These are phyloP conservation scores for Scheffersomyces lignicola DNA, from an alignment of 1,139 yeast species.

Conservation along the genomic window DNA sequence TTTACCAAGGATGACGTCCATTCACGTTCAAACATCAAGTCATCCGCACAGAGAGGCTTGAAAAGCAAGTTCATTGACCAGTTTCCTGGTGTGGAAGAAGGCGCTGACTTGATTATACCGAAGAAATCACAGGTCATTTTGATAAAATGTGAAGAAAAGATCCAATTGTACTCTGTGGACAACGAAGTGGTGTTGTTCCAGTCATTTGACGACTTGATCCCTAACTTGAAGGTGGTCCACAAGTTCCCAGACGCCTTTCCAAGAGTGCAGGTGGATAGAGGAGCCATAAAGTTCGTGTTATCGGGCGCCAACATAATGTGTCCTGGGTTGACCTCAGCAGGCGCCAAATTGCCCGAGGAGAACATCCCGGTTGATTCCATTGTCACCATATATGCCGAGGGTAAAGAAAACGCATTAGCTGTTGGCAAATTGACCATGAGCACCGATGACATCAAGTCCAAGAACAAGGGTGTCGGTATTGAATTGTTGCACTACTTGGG, in stretches of 20 bases:
- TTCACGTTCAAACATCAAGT: slow-evolving; percentile 87
- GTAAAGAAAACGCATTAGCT: slow-evolving; percentile 88
- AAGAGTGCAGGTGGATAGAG: slow-evolving; percentile 87
- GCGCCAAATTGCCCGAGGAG: slow-evolving; percentile 80
- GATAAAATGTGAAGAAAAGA: slow-evolving; percentile 86
- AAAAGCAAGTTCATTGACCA: slow-evolving; percentile 70
- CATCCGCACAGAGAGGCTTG: slow-evolving; percentile 86
- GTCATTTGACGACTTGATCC: slow-evolving; percentile 81
- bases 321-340: slow-evolving; percentile 92
- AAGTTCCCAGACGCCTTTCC: slow-evolving; percentile 83
- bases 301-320: slow-evolving; percentile 98
- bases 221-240: slow-evolving; percentile 76
- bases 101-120: slow-evolving; percentile 81
- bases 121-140: slow-evolving; percentile 85
- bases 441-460: slow-evolving; percentile 80
- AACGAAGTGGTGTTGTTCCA: slow-evolving; percentile 77
- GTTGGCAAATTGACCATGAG: slow-evolving; percentile 86
- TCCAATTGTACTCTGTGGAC: slow-evolving; percentile 74
- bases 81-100: slow-evolving; percentile 71
- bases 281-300: slow-evolving; percentile 91
- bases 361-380: slow-evolving; percentile 63
- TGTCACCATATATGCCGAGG: slow-evolving; percentile 88
- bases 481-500: slow-evolving; percentile 85
- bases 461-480: slow-evolving; percentile 88
- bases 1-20: slow-evolving; percentile 86